Evolutionary conservation across 1,284 basidiomycete genomes (phyloP), one percentile per base, ranked within the genome.

Genomic region (Trametes pubescens): DNA sequence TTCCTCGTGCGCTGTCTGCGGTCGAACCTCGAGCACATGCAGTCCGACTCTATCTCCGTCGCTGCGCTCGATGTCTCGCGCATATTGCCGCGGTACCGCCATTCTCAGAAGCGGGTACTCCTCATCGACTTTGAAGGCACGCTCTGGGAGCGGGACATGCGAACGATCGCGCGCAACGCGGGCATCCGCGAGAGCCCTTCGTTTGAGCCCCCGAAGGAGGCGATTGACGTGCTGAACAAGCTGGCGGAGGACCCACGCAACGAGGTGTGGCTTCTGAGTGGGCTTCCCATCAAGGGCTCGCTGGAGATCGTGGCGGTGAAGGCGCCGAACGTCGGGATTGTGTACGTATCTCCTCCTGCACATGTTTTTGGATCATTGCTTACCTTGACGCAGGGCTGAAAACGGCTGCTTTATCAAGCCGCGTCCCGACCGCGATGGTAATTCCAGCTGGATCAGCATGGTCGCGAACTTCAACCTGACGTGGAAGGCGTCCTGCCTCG

Each of bases 371-470:
- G 6, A 14, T 22, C 40, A 16, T 16, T 29, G 35, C 24, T 53
- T 44, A 59, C 54, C n/a, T 32, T 52, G 4, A 53, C 26, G 8
- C 64, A 90, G 89, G 0, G 92, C 93, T 0, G 94, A 96, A 79
- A 94, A 95, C 66, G 94, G 94, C 1, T 96, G 94, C 76, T 94
- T 89, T 74, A 85, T 95, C 74, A 90, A 88, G 79, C 85, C 88
- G 34, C 78, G 79, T 26, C 72, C 79, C 10, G 73, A 71, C 0
- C 79, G 79, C 49, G 77, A 72, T 73, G 74, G 61, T 61, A 74
- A 74, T 37, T 75, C 76, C 9, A 70, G 77, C 61, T 95, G 94
- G 94, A 84, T 92, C 62, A 90, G 87, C 69, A 90, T 94, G 82
- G 90, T 95, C 7, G 81, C 86, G 3, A 91, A 91, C 71, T 84